A percentile compares a stretch with the other conserved stretches of the same genome.
These are phyloP conservation scores for Dryas alaskensis DNA, from an alignment of 306 rosid species.

Conservation along the genomic window DNA sequence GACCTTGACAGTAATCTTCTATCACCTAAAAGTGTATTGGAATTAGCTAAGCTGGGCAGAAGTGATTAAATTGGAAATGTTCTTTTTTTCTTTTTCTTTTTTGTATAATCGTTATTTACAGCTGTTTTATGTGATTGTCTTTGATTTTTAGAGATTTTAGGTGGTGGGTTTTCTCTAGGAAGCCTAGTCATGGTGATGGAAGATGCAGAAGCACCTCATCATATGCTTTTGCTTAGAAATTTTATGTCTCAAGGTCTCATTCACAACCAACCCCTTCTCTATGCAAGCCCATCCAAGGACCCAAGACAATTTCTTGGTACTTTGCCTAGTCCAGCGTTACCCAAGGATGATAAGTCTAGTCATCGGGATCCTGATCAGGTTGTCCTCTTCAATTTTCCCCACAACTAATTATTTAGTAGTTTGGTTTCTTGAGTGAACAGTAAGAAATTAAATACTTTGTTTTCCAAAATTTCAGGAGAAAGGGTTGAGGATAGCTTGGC, in stretches of 20 bases:
- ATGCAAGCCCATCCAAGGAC: conserved; percentile 75
- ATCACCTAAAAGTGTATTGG: conserved; percentile 8
- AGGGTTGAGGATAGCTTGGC: conserved; percentile 91
- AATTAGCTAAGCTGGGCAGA: background rate
- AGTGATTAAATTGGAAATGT: background rate
- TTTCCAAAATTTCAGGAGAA: conserved; percentile 52
- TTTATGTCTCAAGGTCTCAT: conserved; percentile 91
- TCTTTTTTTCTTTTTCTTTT: background rate
- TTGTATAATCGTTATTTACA: conserved; percentile 10
- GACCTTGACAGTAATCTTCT: conserved; percentile 76
- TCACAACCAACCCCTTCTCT: conserved; percentile 77
- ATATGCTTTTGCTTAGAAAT: conserved; percentile 89
- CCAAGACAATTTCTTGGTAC: conserved; percentile 87
- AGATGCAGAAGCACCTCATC: conserved; percentile 97
- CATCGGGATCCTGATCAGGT: conserved; percentile 48
- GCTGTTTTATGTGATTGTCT: conserved; percentile 6
- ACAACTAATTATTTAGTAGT: conserved; percentile 3
- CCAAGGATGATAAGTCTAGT: conserved; percentile 57
- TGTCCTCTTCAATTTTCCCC: conserved; percentile 14
- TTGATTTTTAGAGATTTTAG: conserved; percentile 60
- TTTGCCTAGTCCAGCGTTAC: conserved; percentile 62
- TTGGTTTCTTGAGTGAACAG: conserved; percentile 12
- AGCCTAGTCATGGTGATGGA: conserved; percentile 90
- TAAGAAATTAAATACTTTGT: conserved; percentile 17
- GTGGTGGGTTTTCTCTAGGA: conserved; percentile 83